Evolutionary conservation across 2,329 filamentous ascomycete genomes (phyloP).

Genomic region (Neurospora sp.): DNA sequence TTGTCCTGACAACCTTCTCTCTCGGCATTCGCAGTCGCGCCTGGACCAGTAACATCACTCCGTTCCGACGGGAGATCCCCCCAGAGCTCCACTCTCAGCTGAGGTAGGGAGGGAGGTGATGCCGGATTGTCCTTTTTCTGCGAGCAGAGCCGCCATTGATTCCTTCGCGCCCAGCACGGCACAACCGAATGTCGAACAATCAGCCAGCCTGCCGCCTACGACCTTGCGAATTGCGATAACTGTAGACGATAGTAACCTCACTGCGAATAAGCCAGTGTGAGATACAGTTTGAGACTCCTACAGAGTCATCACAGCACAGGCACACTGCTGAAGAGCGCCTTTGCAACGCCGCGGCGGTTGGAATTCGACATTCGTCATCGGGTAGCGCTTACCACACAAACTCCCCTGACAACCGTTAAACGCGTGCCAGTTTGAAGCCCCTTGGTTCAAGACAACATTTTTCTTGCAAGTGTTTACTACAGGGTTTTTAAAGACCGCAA

Average conservation of each 20-base stretch:
- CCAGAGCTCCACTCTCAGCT: neutral
- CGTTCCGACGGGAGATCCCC: neutral
- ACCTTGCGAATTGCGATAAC: neutral
- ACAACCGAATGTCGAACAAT: neutral
- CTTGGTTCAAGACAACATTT: neutral
- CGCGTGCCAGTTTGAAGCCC: neutral
- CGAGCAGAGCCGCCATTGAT: neutral
- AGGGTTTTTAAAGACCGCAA: conserved; percentile 1
- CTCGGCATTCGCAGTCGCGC: neutral
- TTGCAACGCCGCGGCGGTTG: neutral
- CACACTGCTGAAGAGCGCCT: neutral
- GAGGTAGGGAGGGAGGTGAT: neutral
- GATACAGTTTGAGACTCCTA: neutral
- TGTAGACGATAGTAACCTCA: neutral
- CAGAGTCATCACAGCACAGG: neutral
- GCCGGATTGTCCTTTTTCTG: conserved; percentile 1
- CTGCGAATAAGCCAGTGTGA: neutral
- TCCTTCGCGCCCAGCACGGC: neutral
- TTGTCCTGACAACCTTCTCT: neutral
- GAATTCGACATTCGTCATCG: neutral
- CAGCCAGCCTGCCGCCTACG: neutral
- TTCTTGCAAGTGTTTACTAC: neutral
- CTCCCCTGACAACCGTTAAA: neutral
- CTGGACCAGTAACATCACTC: neutral
- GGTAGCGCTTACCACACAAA: conserved; percentile 5